Conservation (phyloP, 805 yeast genomes). For the Starmera quercuum region DNA sequence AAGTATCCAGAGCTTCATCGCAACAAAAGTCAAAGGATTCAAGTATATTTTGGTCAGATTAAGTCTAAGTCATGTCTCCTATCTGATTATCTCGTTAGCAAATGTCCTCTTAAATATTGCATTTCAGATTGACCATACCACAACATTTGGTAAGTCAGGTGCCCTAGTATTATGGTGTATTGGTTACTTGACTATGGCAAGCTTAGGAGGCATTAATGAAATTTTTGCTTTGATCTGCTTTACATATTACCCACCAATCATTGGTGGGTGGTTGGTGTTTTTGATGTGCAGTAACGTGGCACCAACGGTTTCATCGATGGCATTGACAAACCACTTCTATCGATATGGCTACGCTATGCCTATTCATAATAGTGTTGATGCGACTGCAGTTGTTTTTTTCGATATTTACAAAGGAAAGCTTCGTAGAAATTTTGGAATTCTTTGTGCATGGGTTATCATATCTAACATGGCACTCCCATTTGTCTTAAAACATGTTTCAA, state of each 20-base stretch:
- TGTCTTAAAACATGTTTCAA: slow-evolving; percentile 28
- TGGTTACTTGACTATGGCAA: slow-evolving; percentile 57
- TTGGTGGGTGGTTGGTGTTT: slow-evolving; percentile 66
- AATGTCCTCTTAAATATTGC: slow-evolving; percentile 56
- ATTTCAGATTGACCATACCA: slow-evolving; percentile 50
- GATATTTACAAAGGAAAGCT: slow-evolving; percentile 46
- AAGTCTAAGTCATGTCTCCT: slow-evolving; percentile 40
- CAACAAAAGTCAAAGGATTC: slow-evolving; percentile 32
- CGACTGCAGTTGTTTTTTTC: slow-evolving; percentile 50
- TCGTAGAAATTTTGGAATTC: slow-evolving; percentile 53
- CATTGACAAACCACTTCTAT: slow-evolving; percentile 44
- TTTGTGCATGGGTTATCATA: slow-evolving; percentile 52
- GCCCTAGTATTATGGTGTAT: slow-evolving; percentile 68
- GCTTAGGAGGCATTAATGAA: slow-evolving; percentile 69
- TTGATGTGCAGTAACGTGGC: slow-evolving; percentile 62
- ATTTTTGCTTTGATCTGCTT: slow-evolving; percentile 44
- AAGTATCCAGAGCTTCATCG: slow-evolving; percentile 40
- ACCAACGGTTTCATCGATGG: slow-evolving; percentile 58
- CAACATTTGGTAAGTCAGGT: slow-evolving; percentile 57
- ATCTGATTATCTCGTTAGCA: slow-evolving; percentile 48
- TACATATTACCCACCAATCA: slow-evolving; percentile 47
- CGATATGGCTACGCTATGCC: slow-evolving; percentile 65
- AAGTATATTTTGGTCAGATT: slow-evolving; percentile 45
- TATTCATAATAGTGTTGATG: slow-evolving; percentile 54
- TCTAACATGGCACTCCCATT: slow-evolving; percentile 35